Evolutionary conservation across 495 filamentous ascomycete species (phyloP).

Genomic region (Penicillium daleae): DNA sequence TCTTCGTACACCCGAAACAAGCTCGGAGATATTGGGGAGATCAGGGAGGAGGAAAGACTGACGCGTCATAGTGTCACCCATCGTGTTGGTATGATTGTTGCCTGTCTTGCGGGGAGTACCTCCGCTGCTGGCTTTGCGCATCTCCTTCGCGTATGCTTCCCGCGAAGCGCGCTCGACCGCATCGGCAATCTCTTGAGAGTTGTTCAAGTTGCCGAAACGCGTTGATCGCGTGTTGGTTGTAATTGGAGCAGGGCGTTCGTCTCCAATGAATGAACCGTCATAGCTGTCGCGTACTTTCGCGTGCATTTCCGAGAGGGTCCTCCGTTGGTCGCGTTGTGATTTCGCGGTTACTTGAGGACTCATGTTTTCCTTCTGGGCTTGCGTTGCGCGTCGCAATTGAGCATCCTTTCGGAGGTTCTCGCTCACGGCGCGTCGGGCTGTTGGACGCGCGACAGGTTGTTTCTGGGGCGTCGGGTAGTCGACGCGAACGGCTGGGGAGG

Average conservation of each 20-base stretch:
- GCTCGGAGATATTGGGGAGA: conserved; percentile 70
- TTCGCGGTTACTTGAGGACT: conserved; percentile 45
- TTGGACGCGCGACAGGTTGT: conserved; percentile 23
- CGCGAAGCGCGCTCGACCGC: conserved; percentile 49
- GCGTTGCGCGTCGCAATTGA: conserved; percentile 46
- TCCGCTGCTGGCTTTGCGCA: conserved; percentile 30
- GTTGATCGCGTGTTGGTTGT: conserved; percentile 54
- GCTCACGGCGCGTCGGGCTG: conserved; percentile 38
- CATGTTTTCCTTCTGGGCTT: conserved; percentile 52
- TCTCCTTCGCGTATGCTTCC: conserved; percentile 44
- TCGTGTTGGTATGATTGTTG: conserved; percentile 29
- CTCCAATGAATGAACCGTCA: conserved; percentile 54
- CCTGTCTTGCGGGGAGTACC: conserved; percentile 29
- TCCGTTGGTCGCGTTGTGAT: conserved; percentile 41
- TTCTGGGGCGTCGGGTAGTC: conserved; percentile 53
- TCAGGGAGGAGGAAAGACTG: conserved; percentile 70
- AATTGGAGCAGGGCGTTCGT: conserved; percentile 55
- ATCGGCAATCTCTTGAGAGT: conserved; percentile 49
- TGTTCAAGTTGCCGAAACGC: conserved; percentile 56
- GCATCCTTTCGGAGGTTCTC: conserved; percentile 51
- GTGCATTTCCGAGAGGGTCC: conserved; percentile 57
- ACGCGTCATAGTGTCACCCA: conserved; percentile 47
- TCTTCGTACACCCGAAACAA: conserved; percentile 70
- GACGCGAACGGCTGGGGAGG: conserved; percentile 50
- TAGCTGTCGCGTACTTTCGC: conserved; percentile 59